Evolutionary conservation across 441 rosid genomes (phyloP).

Genomic region (Pelargonium fulgidum): DNA sequence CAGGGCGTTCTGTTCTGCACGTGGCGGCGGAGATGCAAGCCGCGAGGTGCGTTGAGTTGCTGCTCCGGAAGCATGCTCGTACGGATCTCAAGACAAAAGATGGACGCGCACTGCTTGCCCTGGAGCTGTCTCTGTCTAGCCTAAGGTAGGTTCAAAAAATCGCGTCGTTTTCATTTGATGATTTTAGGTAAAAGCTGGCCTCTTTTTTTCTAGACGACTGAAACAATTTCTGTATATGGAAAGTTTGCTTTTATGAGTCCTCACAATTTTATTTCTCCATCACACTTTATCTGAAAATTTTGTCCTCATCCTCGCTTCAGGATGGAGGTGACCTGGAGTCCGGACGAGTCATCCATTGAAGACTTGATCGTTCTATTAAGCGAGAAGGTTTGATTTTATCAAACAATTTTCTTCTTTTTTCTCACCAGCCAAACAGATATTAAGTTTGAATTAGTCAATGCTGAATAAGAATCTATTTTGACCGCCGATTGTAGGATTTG

Average conservation of each 20-base stretch:
- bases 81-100: conserved; percentile 57
- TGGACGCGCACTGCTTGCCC: conserved; percentile 49
- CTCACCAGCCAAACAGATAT: conserved; percentile 11
- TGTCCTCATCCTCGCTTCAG: conserved; percentile 27
- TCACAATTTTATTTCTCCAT: conserved; percentile 6
- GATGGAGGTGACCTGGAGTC: conserved; percentile 53
- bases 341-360: conserved; percentile 42
- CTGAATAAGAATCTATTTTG: neutral
- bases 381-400: conserved; percentile 46
- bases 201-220: conserved; percentile 11
- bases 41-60: conserved; percentile 54
- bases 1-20: conserved; percentile 55
- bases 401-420: neutral
- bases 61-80: conserved; percentile 66
- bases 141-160: conserved; percentile 36
- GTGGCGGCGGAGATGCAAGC: conserved; percentile 55
- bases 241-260: conserved; percentile 25
- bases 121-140: conserved; percentile 52
- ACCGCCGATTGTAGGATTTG: conserved; percentile 40
- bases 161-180: conserved; percentile 24
- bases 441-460: neutral
- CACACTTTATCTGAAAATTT: neutral
- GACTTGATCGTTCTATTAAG: conserved; percentile 51
- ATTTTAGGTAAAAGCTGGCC: conserved; percentile 22
- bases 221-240: conserved; percentile 24